phyloP scores from a whole-genome alignment of 306 rosid species.

The Sophora flavescens region DNA sequence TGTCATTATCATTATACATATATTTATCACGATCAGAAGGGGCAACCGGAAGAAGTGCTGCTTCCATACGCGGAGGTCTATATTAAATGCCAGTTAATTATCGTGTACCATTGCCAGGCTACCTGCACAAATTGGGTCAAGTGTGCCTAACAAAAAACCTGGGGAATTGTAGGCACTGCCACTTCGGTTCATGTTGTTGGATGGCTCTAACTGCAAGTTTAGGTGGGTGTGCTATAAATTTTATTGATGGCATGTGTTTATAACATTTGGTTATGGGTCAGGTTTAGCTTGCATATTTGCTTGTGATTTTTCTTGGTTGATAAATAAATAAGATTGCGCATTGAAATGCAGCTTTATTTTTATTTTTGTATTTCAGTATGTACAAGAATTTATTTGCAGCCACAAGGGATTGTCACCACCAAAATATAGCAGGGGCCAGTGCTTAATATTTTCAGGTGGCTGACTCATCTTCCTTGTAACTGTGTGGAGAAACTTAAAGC shows the following conservation, averaged over 20 bases:
- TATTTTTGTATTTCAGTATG: slow-evolving; percentile 9
- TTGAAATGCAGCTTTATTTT: not conserved
- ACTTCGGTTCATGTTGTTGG: slow-evolving; percentile 6
- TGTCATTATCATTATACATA: not conserved
- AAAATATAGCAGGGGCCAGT: not conserved
- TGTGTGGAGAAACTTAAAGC: not conserved
- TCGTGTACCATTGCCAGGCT: slow-evolving; percentile 11
- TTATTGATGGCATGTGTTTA: slow-evolving; percentile 2
- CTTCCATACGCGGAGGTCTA: slow-evolving; percentile 5
- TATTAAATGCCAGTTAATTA: not conserved
- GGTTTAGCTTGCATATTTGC: slow-evolving; percentile 7
- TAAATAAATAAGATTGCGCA: not conserved
- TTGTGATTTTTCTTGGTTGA: not conserved
- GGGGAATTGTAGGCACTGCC: not conserved
- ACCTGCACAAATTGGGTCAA: not conserved
- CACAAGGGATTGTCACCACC: slow-evolving; percentile 5
- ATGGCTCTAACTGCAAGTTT: slow-evolving; percentile 11
- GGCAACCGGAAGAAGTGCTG: slow-evolving; percentile 23
- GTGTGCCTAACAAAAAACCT: not conserved
- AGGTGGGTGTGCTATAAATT: slow-evolving; percentile 3
- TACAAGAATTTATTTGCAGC: slow-evolving; percentile 28
- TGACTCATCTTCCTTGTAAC: slow-evolving; percentile 14
- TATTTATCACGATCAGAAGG: slow-evolving; percentile 25
- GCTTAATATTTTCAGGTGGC: slow-evolving; percentile 7
- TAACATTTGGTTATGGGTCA: not conserved